Percentiles rank a stretch among this genome's conserved stretches.
phyloP scores from a whole-genome alignment of 2,329 filamentous ascomycete genomes.

The Botrytis fabae region DNA sequence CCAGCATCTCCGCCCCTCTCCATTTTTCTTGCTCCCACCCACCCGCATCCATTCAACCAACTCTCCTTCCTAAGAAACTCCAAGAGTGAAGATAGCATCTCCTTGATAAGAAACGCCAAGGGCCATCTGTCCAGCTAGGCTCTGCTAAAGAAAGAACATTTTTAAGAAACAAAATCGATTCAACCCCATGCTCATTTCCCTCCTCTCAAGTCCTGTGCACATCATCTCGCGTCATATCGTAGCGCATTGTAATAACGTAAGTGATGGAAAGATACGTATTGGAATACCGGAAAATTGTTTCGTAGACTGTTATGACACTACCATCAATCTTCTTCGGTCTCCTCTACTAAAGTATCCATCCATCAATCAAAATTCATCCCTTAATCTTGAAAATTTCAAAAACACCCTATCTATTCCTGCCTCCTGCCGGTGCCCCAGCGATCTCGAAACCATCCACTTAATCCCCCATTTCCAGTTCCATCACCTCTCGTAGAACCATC shows the following conservation, averaged over 20 bases:
- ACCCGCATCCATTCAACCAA: too few relatives aligned
- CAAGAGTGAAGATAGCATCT: not conserved
- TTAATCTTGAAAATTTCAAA: not conserved
- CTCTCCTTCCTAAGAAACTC: not conserved
- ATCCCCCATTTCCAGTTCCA: constrained; percentile 26
- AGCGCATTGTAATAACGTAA: constrained; percentile 1
- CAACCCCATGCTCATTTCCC: not conserved
- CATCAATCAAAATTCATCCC: not conserved
- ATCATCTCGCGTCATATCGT: not conserved
- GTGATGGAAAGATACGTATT: not conserved
- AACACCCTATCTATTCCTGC: constrained; percentile 4
- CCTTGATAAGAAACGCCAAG: not conserved
- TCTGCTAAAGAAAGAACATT: not conserved
- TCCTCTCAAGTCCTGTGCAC: not conserved
- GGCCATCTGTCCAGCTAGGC: not conserved
- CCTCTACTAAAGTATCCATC: not conserved
- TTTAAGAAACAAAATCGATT: constrained; percentile 2
- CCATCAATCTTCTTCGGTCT: not conserved
- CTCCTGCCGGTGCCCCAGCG: constrained; percentile 25
- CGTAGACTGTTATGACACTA: not conserved
- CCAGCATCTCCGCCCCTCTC: not conserved
- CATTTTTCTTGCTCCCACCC: not conserved
- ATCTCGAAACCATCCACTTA: constrained; percentile 34
- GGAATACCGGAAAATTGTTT: not conserved
- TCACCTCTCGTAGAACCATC: constrained; percentile 26